Base-by-base conservation (phyloP, 2,329 filamentous ascomycete species). In the Botrytis fabae region DNA sequence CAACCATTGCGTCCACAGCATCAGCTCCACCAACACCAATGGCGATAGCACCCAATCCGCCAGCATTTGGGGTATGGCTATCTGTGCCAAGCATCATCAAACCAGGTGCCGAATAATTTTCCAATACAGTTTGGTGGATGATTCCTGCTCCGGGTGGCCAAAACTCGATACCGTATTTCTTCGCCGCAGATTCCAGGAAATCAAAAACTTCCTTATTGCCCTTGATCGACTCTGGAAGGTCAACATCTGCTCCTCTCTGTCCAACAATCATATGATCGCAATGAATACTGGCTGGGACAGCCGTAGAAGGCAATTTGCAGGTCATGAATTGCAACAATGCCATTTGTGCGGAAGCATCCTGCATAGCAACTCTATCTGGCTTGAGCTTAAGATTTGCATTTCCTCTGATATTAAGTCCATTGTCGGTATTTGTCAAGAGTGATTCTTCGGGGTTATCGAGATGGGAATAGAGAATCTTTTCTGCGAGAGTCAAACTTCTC, bases 251-350 rank as follows among this genome's bases (percentile, higher is more conserved):
- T 74, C 96, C 96, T 81, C 91, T 92, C 83, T 97, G 92, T 73
- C 95, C 96, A 44, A 98, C 95, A 84, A 99, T 98, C 90, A 99
- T 91, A 83, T 99, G 96, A 85, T 99, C 96, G 84, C 96, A 99
- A 85, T 99, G 96, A 78, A 98, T 98, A 82, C 95, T 98, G 66
- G 96, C 95, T 18, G 96, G 96, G 68, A 99, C 95, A 16, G 95
- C 95, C 2, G 96, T 97, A 74, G 90, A 90, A 42, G 92, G 92
- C 71, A 99, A 87, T 72, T 94, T 93, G 83, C 96, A 99, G 42
- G 93, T 93, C 95, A 99, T 99, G 87, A 99, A 99, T 84, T 99
- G 96, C 78, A 99, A 85, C 76, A 99, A 86, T 2, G 96, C 96
- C 96, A 99, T 99, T 85, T 99, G 96, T 9, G 96, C 96, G 44